Base-by-base conservation (phyloP, 1,139 yeast species). In the Nakaseomyces delphensis region DNA sequence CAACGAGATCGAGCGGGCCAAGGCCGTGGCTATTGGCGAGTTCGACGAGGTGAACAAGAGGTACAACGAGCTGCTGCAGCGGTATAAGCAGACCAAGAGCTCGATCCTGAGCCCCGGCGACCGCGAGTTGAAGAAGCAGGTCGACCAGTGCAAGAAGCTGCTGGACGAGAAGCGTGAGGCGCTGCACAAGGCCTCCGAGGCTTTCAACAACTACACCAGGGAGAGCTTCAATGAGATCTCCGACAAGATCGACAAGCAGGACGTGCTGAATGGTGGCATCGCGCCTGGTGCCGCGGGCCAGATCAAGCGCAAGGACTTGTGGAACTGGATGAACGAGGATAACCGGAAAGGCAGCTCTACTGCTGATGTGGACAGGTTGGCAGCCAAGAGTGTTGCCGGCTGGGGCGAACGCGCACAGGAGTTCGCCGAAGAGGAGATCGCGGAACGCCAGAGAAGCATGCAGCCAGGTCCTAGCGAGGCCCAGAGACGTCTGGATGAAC, bases 371-470 rank as follows among this genome's bases (percentile, higher is more conserved):
- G 65, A 63, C n/a, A 38, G 46, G 14, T 43, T 51, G 19, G 59
- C 64, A 2, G 51, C 53, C 37, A 48, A 52, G 8, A 54, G 67
- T 3, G 56, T 67, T 2, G 54, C 50, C 23, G 73, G 73, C 2
- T 69, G 71, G 69, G 71, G 73, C 35, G 71, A 68, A 41, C 55
- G 64, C 40, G 73, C 73, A 4, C 54, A 62, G 23, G 64, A 63
- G 31, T 63, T 64, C 45, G 69, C 70, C 7, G 54, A 55, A 32
- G 73, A 68, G 27, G 67, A 66, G 48, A 56, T 63, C 28, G 67
- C 65, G n/a, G 62, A 62, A 15, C 49, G 45, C 41, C 38, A 49
- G 39, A 47, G 52, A 29, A 48, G 44, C 45, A 44, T 49, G 53
- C 15, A 45, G 11, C 46, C 48, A 30, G 58, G 53, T 5, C 53